A percentile compares a stretch with the other conserved stretches of the same genome.
These are phyloP conservation scores for Curvularia lunata DNA, from an alignment of 2,329 filamentous ascomycete genomes.

Conservation along the genomic window DNA sequence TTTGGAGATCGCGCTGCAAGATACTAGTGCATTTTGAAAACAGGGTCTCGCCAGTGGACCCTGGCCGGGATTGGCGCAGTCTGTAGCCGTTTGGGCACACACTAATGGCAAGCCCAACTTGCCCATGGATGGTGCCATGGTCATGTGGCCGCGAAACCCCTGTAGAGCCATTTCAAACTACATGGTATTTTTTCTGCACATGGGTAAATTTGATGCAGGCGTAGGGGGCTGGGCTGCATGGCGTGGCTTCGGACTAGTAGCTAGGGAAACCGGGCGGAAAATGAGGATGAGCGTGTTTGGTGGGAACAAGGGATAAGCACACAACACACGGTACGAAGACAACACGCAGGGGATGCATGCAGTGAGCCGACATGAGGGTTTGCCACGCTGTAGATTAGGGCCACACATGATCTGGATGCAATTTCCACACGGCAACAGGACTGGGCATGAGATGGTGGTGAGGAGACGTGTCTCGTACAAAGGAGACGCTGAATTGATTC, in stretches of 20 bases:
- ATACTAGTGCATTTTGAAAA: constrained; percentile 14
- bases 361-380: not conserved
- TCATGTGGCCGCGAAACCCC: constrained; percentile 4
- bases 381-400: not conserved
- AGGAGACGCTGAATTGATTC: constrained; percentile 12
- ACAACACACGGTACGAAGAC: not conserved
- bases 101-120: not conserved
- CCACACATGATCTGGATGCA: not conserved
- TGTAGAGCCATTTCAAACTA: constrained; percentile 4
- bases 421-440: not conserved
- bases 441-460: not conserved
- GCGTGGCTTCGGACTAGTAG: not conserved
- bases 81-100: not conserved
- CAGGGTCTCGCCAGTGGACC: constrained; percentile 6
- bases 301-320: not conserved
- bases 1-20: constrained; percentile 9
- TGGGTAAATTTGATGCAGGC: constrained; percentile 1
- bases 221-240: not conserved
- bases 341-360: not conserved
- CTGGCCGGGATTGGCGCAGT: constrained; percentile 2
- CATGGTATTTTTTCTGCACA: not conserved
- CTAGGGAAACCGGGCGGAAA: not conserved
- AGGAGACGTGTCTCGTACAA: not conserved
- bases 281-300: not conserved
- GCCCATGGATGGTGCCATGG: not conserved